These are phyloP conservation scores for Bipolaris victoriae DNA, from an alignment of 2,329 filamentous ascomycete genomes.

Conservation along the genomic window DNA sequence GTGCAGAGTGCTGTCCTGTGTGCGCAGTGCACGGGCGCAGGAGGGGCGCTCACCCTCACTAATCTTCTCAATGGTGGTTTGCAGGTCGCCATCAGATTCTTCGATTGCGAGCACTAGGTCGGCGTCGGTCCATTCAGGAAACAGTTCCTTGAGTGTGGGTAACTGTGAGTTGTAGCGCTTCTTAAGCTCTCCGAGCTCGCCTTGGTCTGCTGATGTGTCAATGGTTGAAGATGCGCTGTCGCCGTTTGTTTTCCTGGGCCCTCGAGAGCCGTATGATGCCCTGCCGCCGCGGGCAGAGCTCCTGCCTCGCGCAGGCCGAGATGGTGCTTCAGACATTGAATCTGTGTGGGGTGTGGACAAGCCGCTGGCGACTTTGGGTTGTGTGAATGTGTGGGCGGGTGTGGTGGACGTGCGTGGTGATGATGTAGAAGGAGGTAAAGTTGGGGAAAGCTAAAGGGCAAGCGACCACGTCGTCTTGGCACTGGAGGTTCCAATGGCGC, in stretches of 20 bases:
- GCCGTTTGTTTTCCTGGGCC: slow-evolving; percentile 68
- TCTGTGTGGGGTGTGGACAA: slow-evolving; percentile 51
- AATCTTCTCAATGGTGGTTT: slow-evolving; percentile 77
- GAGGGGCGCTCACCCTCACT: slow-evolving; percentile 67
- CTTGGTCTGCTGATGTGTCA: slow-evolving; percentile 76
- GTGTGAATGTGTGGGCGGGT: slow-evolving; percentile 33
- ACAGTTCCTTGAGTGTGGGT: slow-evolving; percentile 85
- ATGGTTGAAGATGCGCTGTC: slow-evolving; percentile 67
- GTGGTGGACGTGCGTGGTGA: slow-evolving; percentile 35
- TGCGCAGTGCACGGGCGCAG: slow-evolving; percentile 5
- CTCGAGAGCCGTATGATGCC: slow-evolving; percentile 67
- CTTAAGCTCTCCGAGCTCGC: slow-evolving; percentile 90
- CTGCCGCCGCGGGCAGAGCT: slow-evolving; percentile 86
- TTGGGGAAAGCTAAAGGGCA: slow-evolving; percentile 40
- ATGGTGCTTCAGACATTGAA: slow-evolving; percentile 92
- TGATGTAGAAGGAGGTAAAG: slow-evolving; percentile 44
- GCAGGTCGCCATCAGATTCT: slow-evolving; percentile 79
- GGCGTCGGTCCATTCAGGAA: slow-evolving; percentile 93
- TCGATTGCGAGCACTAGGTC: slow-evolving; percentile 92
- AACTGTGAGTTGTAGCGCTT: slow-evolving; percentile 84
- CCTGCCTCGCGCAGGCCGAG: slow-evolving; percentile 87
- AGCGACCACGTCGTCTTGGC: slow-evolving; percentile 39
- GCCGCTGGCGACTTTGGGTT: slow-evolving; percentile 29
- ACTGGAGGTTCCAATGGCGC: slow-evolving; percentile 26
- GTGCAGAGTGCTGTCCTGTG: slow-evolving; percentile 4